phyloP scores from a whole-genome alignment of 805 yeast genomes.

The Komagataella kurtzmanii region DNA sequence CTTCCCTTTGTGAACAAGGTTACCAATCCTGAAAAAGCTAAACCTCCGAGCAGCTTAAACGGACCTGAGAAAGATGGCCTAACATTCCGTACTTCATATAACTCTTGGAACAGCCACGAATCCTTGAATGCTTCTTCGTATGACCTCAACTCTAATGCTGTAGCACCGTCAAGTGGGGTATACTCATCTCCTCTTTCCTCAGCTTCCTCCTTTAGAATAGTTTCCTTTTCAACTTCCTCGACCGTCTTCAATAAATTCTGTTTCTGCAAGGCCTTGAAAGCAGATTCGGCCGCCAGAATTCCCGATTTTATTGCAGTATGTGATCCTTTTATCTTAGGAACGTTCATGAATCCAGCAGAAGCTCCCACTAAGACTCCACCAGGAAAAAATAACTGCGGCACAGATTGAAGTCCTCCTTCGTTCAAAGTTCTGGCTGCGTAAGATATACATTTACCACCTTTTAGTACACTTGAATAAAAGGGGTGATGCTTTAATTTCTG shows the following conservation, averaged over 20 bases:
- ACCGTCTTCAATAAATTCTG: slow-evolving; percentile 28
- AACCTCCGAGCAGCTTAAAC: slow-evolving; percentile 71
- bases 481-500: slow-evolving; percentile 92
- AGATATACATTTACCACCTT: slow-evolving; percentile 85
- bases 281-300: slow-evolving; percentile 83
- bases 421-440: slow-evolving; percentile 95
- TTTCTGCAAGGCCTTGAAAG: slow-evolving; percentile 30
- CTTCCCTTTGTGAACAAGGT: slow-evolving; percentile 68
- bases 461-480: slow-evolving; percentile 54
- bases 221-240: slow-evolving; percentile 25
- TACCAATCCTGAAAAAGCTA: slow-evolving; percentile 72
- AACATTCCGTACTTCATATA: slow-evolving; percentile 75
- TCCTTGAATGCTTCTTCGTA: slow-evolving; percentile 54
- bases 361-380: slow-evolving; percentile 96
- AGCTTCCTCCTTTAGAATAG: slow-evolving; percentile 14
- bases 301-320: slow-evolving; percentile 97
- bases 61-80: slow-evolving; percentile 81
- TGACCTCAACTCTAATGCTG: slow-evolving; percentile 24
- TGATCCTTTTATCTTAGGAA: slow-evolving; percentile 94
- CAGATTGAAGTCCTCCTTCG: slow-evolving; percentile 93
- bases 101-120: slow-evolving; percentile 83
- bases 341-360: slow-evolving; percentile 93
- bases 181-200: slow-evolving; percentile 22
- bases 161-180: slow-evolving; percentile 9
- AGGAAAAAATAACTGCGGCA: slow-evolving; percentile 84